Percentiles rank a stretch among this genome's conserved stretches.
Conservation (phyloP, 306 rosid genomes). For the Betula pendula region DNA sequence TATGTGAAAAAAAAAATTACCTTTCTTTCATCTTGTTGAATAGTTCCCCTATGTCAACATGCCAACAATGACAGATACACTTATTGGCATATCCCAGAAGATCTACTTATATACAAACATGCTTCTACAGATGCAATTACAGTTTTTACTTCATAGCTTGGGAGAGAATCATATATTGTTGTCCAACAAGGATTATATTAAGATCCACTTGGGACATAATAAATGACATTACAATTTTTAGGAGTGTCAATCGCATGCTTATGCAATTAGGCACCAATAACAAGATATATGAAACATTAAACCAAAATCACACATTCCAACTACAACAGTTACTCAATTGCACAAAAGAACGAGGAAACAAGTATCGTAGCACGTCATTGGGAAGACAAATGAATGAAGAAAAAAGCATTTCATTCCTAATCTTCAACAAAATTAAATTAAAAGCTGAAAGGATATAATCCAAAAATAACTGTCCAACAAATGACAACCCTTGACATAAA, state of each 20-base stretch:
- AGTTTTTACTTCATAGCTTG: neutral
- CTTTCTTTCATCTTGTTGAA: neutral
- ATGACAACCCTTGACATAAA: conserved; percentile 57
- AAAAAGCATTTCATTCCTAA: conserved; percentile 25
- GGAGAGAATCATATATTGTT: neutral
- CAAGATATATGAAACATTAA: neutral
- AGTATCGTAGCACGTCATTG: conserved; percentile 9
- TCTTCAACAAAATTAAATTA: conserved; percentile 33
- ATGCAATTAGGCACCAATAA: neutral
- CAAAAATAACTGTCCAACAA: conserved; percentile 48
- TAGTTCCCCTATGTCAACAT: neutral
- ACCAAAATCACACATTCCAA: neutral
- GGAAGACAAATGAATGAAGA: conserved; percentile 16
- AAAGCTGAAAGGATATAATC: conserved; percentile 38
- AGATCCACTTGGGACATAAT: neutral
- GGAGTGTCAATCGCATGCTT: neutral
- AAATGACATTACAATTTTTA: neutral
- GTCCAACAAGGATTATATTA: neutral
- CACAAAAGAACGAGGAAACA: conserved; percentile 10
- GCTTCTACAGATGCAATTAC: neutral
- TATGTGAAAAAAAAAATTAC: neutral
- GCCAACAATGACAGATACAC: neutral
- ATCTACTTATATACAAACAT: neutral
- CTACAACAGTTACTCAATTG: neutral
- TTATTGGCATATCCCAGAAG: neutral